Conservation (phyloP, 495 filamentous ascomycete species). For the Letharia columbiana region DNA sequence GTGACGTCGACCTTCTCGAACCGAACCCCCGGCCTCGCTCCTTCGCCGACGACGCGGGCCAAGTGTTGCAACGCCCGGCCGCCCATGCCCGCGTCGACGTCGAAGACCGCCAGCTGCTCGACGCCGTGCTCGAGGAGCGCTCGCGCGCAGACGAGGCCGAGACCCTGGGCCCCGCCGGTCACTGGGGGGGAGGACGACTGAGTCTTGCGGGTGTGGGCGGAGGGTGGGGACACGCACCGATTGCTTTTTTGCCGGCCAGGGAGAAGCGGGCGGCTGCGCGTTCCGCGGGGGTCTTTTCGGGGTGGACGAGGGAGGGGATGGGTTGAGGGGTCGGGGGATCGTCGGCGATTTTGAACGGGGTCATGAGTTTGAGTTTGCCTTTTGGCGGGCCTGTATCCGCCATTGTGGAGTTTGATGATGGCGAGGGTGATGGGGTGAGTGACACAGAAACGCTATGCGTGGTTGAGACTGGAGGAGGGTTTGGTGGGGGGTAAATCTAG, state of each 20-base stretch:
- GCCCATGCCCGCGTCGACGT: constrained; percentile 36
- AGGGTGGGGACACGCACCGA: constrained; percentile 7
- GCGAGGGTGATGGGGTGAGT: too few species aligned
- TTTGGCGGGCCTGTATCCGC: constrained; percentile 21
- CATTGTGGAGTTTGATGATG: constrained; percentile 7
- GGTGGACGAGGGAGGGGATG: constrained; percentile 16
- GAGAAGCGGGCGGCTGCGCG: constrained; percentile 21
- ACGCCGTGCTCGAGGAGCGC: constrained; percentile 67
- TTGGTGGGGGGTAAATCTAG: too few species aligned
- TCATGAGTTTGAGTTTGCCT: constrained; percentile 23
- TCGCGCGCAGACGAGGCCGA: constrained; percentile 47
- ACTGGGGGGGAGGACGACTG: constrained; percentile 27
- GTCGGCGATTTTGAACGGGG: constrained; percentile 18
- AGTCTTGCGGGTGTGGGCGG: not conserved
- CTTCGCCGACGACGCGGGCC: not conserved
- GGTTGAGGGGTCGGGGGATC: constrained; percentile 16
- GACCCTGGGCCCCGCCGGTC: constrained; percentile 58
- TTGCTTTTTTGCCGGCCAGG: constrained; percentile 16
- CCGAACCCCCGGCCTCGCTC: constrained; percentile 20
- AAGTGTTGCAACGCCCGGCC: constrained; percentile 13
- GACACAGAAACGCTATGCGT: too few species aligned
- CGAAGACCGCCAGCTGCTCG: constrained; percentile 50
- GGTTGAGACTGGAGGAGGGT: too few species aligned
- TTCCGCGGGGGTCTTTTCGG: constrained; percentile 8
- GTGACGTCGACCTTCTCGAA: constrained; percentile 50